phyloP scores from a whole-genome alignment of 2,329 filamentous ascomycete genomes.

The Clonostachys rosea region DNA sequence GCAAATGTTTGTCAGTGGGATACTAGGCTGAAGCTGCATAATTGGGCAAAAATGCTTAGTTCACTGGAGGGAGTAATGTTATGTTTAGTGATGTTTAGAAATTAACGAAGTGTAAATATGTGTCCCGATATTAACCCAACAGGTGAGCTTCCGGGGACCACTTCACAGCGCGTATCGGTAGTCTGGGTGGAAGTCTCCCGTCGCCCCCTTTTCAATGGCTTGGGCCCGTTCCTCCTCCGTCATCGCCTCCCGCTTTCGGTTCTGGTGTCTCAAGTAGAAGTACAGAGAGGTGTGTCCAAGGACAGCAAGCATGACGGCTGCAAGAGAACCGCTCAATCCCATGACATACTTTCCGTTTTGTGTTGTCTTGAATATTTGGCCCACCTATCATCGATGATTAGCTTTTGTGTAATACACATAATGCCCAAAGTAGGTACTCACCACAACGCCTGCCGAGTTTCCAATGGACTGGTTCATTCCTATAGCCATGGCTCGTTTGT shows the following conservation, averaged over 20 bases:
- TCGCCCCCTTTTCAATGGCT: slow-evolving; percentile 11
- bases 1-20: too few species aligned
- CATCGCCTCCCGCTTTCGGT: slow-evolving; percentile 8
- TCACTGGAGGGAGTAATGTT: too few species aligned
- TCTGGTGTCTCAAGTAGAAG: slow-evolving; percentile 9
- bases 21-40: too few species aligned
- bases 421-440: slow-evolving; percentile 7
- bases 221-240: slow-evolving; percentile 11
- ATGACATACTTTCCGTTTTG: slow-evolving; percentile 12
- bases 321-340: slow-evolving; percentile 12
- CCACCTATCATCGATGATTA: slow-evolving; percentile 2
- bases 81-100: too few species aligned
- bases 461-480: slow-evolving; percentile 39
- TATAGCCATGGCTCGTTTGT: slow-evolving; percentile 37
- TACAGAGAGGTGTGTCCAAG: slow-evolving; percentile 11
- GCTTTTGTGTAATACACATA: neutral
- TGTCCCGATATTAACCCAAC: too few species aligned
- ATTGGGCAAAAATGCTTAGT: too few species aligned
- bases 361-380: slow-evolving; percentile 9
- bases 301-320: slow-evolving; percentile 10
- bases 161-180: slow-evolving; percentile 12
- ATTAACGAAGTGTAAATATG: too few species aligned
- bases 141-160: too few species aligned
- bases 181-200: slow-evolving; percentile 14
- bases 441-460: slow-evolving; percentile 41